Evolutionary conservation across 2,329 filamentous ascomycete genomes (phyloP), one percentile per base, ranked within the genome.

Genomic region (Fusarium camptoceras): DNA sequence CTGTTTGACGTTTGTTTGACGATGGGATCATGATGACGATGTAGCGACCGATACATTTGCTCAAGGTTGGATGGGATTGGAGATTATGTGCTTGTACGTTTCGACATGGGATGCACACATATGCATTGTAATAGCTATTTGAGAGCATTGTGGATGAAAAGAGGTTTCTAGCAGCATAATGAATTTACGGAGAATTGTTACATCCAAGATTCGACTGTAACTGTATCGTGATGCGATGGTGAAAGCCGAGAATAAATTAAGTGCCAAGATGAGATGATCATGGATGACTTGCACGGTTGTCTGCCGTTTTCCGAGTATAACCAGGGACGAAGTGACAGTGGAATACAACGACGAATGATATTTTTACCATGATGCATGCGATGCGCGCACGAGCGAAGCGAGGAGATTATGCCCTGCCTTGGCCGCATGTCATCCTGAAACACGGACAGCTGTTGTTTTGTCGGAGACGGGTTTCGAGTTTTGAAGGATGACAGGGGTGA

Each of bases 1-100:
- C 34, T 59, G 44, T 50, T 70, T 57, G 37, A 31, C 22, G 15
- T 55, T 55, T 59, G 55, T 49, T 58, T 66, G 53, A 50, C 42
- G 63, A 65, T 64, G 28, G 48, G 48, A 53, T 73, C 39, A 74
- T 59, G 69, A 66, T 72, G 61, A 68, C 58, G 62, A 64, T 71
- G 55, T 57, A 72, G 68, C 68, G 68, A 73, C 66, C 37, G 51
- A 48, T 15, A 22, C n/a, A 34, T 47, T 67, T 71, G 66, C 68
- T 51, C 58, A 64, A 30, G 66, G 59, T 66, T 60, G 47, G 31
- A 64, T 57, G 68, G 57, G 50, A 72, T 59, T 53, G 55, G 55
- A 58, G 51, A 37, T 31, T 62, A 43, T 62, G 44, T 57, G 64
- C 28, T 41, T 63, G 66, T 47, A 55, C 55, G 70, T 72, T 73